phyloP scores from a whole-genome alignment of 2,329 filamentous ascomycete species.

The Aspergillus sclerotialis region DNA sequence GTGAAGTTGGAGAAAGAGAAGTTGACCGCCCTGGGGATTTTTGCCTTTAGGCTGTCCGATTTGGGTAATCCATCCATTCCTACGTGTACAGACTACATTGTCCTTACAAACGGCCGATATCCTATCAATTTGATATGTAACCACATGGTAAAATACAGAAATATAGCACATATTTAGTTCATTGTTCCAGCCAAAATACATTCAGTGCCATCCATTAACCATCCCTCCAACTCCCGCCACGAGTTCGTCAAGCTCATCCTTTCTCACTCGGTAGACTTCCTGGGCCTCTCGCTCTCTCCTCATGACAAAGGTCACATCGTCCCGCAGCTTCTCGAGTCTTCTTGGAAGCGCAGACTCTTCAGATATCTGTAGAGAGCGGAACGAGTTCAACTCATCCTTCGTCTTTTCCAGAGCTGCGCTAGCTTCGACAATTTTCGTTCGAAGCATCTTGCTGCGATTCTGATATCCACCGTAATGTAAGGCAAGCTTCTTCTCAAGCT shows the following conservation, averaged over 20 bases:
- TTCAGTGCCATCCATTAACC: constrained; percentile 35
- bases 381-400: constrained; percentile 62
- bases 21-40: background rate
- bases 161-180: background rate
- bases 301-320: constrained; percentile 76
- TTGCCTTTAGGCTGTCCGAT: constrained; percentile 8
- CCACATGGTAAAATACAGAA: background rate
- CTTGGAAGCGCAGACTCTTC: constrained; percentile 70
- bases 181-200: background rate
- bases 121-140: no score
- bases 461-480: constrained; percentile 87
- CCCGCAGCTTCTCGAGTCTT: constrained; percentile 66
- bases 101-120: no score
- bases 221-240: constrained; percentile 21
- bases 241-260: constrained; percentile 68
- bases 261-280: constrained; percentile 69
- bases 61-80: constrained; percentile 9
- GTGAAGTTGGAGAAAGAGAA: constrained; percentile 2
- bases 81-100: no score
- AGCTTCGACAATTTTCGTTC: constrained; percentile 71
- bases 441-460: constrained; percentile 72
- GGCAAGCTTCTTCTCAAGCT: constrained; percentile 86
- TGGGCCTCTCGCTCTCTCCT: constrained; percentile 84
- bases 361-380: constrained; percentile 66
- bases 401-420: constrained; percentile 68